Evolutionary conservation across 2,329 filamentous ascomycete genomes (phyloP), one percentile per base, ranked within the genome.

Genomic region (Colletotrichum cordylinicola): DNA sequence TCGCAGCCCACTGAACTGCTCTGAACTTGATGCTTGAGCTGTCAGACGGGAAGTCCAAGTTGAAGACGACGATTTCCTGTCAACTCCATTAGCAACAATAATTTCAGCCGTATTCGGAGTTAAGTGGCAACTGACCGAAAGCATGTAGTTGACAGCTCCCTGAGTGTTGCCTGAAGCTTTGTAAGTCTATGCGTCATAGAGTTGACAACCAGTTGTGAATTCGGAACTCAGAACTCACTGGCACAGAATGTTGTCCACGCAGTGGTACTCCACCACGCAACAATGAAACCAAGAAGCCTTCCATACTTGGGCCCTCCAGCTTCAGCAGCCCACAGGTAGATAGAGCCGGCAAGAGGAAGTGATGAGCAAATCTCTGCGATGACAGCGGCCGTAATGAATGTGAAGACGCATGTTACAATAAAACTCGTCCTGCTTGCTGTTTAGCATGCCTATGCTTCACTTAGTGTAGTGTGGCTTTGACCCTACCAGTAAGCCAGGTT

Each of bases 251-350:
- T 92, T 3, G 90, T 92, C 90, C 90, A 92, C 2, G 91, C 90
- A 0, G 90, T 92, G 1, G 90, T 91, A 78, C 88, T 90, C 90
- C 90, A 92, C 90, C 90, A 92, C 1, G 90, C 90, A n/a, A 91
- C 90, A n/a, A 91, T 82, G 80, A 91, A 91, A 21, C 90, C 90
- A 70, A 91, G 86, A 0, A 92, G 83, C 33, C 90, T 82, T n/a
- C 90, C 90, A 77, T 85, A 91, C 27, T 85, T 85, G 31, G 87
- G 88, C 7, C 90, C 90, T 58, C 90, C 90, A 21, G 90, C 85
- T 78, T 91, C 90, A 55, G 90, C 90, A n/a, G 90, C 90, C 90
- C 90, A 91, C 21, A 92, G 86, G 76, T 91, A 92, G 79, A 92
- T 92, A 3, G 89, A 91, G 1, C 90, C 90, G 15, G 90, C 90